Percentiles rank a stretch among this genome's conserved stretches.
phyloP scores from a whole-genome alignment of 225 moss, liverwort and hornwort genomes.

The Bryoerythrophyllum caledonicum region DNA sequence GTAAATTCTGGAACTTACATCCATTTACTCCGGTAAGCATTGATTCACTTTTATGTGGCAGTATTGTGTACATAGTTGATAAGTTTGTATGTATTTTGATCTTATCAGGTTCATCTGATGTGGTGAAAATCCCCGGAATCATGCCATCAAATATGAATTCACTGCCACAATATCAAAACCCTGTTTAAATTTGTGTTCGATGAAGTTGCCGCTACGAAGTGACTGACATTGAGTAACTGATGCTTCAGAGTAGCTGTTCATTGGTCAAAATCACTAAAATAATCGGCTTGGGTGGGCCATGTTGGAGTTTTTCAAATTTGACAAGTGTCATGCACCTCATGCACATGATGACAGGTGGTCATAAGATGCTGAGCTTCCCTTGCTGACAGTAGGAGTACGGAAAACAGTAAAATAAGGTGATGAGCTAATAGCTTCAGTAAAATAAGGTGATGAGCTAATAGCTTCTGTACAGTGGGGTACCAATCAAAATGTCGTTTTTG shows the following conservation, averaged over 20 bases:
- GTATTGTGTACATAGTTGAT: neutral
- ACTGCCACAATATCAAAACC: neutral
- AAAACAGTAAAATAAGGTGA: too few relatives aligned
- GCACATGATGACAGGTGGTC: neutral
- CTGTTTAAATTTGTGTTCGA: neutral
- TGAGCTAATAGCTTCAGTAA: too few relatives aligned
- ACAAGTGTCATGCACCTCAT: slow-evolving; percentile 26
- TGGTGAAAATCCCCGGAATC: neutral
- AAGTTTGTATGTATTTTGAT: neutral
- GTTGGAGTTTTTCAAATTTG: neutral
- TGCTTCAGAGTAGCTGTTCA: neutral
- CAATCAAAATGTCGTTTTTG: too few relatives aligned
- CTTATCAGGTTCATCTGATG: neutral
- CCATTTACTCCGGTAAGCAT: neutral
- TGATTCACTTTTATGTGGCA: neutral
- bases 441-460: too few relatives aligned
- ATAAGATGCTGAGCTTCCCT: too few relatives aligned
- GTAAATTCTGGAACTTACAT: neutral
- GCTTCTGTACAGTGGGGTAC: too few relatives aligned
- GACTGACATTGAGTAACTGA: neutral
- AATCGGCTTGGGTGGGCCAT: neutral
- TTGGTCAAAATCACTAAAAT: neutral
- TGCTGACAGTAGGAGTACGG: too few relatives aligned
- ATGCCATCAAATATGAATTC: neutral
- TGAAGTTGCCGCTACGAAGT: neutral